phyloP scores from a whole-genome alignment of 495 filamentous ascomycete species.

The Penicillium coffeae region DNA sequence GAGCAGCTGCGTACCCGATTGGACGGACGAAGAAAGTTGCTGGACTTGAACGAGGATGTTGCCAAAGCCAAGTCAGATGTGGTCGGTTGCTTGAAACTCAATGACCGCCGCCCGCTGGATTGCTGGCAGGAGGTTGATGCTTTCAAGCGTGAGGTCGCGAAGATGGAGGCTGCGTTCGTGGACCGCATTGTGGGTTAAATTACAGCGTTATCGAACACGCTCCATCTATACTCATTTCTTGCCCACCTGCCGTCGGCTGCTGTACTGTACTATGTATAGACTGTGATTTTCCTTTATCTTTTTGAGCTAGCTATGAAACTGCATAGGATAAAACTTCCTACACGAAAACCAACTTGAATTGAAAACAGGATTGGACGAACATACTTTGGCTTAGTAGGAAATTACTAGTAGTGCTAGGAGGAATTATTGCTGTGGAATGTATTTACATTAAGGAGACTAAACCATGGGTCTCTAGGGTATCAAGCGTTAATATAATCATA shows the following conservation, averaged over 20 bases:
- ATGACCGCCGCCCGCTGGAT: conserved; percentile 87
- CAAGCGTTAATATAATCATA: conserved; percentile 33
- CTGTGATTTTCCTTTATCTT: conserved; percentile 17
- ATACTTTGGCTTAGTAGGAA: too few species aligned
- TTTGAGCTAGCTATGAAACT: conserved; percentile 11
- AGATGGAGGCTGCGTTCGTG: conserved; percentile 81
- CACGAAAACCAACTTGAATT: too few species aligned
- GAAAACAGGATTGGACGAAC: too few species aligned
- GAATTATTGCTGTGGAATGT: too few species aligned
- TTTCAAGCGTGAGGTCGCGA: conserved; percentile 83
- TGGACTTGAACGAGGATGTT: conserved; percentile 60
- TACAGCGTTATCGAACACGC: too few species aligned
- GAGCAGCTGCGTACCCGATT: conserved; percentile 70
- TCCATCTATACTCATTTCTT: too few species aligned
- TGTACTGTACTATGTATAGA: conserved; percentile 36
- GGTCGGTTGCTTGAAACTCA: conserved; percentile 73
- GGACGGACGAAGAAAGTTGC: conserved; percentile 68
- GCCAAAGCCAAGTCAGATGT: conserved; percentile 73
- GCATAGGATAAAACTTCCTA: conserved; percentile 1
- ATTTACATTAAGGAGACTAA: too few species aligned
- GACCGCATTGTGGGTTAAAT: conserved; percentile 67
- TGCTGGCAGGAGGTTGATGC: conserved; percentile 92
- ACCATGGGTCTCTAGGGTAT: conserved; percentile 9
- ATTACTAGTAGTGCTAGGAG: too few species aligned
- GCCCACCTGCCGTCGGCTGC: conserved; percentile 7